Percentiles rank a stretch among this genome's conserved stretches.
Conservation (phyloP, 2,329 filamentous ascomycete genomes). For the Exophiala xenobiotica region DNA sequence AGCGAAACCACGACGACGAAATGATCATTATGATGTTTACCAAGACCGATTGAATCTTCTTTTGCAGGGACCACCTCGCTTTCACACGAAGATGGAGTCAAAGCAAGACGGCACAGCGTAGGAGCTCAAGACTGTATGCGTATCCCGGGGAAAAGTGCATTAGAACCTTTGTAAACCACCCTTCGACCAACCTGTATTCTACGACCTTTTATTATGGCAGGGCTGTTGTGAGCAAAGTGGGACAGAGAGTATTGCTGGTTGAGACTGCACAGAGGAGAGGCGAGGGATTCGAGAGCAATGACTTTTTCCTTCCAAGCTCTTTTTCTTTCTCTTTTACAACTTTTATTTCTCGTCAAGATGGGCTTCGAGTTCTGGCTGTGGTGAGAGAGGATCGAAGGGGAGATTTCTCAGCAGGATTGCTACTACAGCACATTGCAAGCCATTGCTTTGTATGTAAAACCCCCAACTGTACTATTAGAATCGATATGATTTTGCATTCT, state of each 20-base stretch:
- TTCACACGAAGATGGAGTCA: too few relatives aligned
- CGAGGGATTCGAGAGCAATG: neutral
- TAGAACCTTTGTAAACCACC: neutral
- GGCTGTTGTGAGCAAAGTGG: too few relatives aligned
- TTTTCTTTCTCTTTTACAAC: neutral
- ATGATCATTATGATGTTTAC: conserved; percentile 29
- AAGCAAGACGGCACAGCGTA: too few relatives aligned
- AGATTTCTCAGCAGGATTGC: neutral
- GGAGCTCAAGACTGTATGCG: conserved; percentile 1
- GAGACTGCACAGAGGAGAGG: neutral
- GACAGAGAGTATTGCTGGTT: neutral
- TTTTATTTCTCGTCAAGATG: conserved; percentile 1
- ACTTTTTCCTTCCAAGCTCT: neutral
- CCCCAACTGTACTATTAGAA: conserved; percentile 1
- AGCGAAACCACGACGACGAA: conserved; percentile 22
- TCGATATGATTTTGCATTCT: too few relatives aligned
- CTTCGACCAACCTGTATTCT: conserved; percentile 6
- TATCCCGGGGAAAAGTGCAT: neutral
- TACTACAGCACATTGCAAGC: neutral
- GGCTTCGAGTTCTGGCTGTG: neutral
- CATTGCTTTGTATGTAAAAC: neutral
- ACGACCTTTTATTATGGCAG: neutral
- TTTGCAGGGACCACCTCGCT: too few relatives aligned
- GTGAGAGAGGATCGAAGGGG: neutral
- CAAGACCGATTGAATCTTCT: too few relatives aligned